These are phyloP conservation scores for Ogataea paraovalis DNA, from an alignment of 805 yeast genomes.

Conservation along the genomic window DNA sequence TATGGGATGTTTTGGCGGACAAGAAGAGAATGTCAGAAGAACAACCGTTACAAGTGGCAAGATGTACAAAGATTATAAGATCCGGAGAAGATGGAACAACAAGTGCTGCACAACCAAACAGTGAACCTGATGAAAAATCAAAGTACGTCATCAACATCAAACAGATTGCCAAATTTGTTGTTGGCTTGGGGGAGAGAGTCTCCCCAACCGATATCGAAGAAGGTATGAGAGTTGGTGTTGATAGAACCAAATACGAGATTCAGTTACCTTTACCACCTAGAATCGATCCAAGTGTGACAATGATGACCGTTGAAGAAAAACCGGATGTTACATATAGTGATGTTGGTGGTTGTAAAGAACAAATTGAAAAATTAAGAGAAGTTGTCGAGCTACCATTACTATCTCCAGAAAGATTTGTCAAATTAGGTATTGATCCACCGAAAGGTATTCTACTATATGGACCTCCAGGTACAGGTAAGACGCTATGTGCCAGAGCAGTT, in stretches of 20 bases:
- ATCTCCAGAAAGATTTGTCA: slow-evolving; percentile 95
- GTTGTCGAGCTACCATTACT: slow-evolving; percentile 92
- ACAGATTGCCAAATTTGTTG: slow-evolving; percentile 97
- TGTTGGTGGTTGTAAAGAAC: slow-evolving; percentile 98
- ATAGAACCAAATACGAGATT: slow-evolving; percentile 93
- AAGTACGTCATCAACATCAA: slow-evolving; percentile 95
- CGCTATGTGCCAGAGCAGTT: slow-evolving; percentile 97
- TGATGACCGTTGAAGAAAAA: slow-evolving; percentile 99
- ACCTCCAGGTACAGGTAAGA: slow-evolving; percentile 99
- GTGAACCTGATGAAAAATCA: slow-evolving; percentile 62
- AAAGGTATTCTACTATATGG: slow-evolving; percentile 95
- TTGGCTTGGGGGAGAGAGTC: slow-evolving; percentile 92
- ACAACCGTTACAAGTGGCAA: slow-evolving; percentile 95
- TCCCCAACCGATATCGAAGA: slow-evolving; percentile 99
- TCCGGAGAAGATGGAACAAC: slow-evolving; percentile 37
- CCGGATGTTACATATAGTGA: slow-evolving; percentile 98
- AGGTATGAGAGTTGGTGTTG: slow-evolving; percentile 99
- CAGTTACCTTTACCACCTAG: slow-evolving; percentile 97
- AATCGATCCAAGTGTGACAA: slow-evolving; percentile 96
- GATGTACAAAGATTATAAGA: slow-evolving; percentile 95
- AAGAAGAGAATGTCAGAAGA: slow-evolving; percentile 89
- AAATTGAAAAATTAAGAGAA: slow-evolving; percentile 92
- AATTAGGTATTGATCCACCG: slow-evolving; percentile 97
- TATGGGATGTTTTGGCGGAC: slow-evolving; percentile 98
- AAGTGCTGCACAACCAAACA: slow-evolving; percentile 5